Evolutionary conservation across 306 rosid genomes (phyloP).

Genomic region (Mimosa bimucronata): DNA sequence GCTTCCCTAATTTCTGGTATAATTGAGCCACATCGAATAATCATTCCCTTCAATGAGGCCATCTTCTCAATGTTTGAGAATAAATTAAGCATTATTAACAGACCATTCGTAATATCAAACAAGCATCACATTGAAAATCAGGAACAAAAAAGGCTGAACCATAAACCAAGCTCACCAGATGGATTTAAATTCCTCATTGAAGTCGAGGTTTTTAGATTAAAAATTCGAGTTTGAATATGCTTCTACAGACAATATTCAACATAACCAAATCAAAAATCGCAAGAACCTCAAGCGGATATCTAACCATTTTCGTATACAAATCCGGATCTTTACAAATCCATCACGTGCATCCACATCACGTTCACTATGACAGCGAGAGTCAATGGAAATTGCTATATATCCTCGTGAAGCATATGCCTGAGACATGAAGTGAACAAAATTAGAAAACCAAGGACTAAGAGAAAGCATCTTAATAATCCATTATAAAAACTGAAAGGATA

Average conservation of each 20-base stretch:
- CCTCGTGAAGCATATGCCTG: slow-evolving; percentile 98
- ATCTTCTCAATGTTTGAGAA: slow-evolving; percentile 86
- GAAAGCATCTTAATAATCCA: slow-evolving; percentile 14
- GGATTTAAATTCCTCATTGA: slow-evolving; percentile 95
- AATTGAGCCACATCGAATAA: slow-evolving; percentile 80
- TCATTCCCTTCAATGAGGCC: slow-evolving; percentile 92
- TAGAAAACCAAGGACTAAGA: neutral
- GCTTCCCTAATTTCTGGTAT: slow-evolving; percentile 97
- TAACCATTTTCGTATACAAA: slow-evolving; percentile 87
- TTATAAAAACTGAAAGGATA: neutral
- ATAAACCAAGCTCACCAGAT: slow-evolving; percentile 61
- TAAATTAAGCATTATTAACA: slow-evolving; percentile 21
- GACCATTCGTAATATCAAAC: slow-evolving; percentile 1
- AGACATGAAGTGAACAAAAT: slow-evolving; percentile 24
- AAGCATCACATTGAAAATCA: neutral
- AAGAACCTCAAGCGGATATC: slow-evolving; percentile 95
- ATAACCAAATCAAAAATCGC: slow-evolving; percentile 92
- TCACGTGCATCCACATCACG: slow-evolving; percentile 89
- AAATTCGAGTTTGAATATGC: slow-evolving; percentile 91
- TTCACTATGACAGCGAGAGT: slow-evolving; percentile 97
- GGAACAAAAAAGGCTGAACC: neutral
- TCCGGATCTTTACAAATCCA: slow-evolving; percentile 87
- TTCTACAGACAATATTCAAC: slow-evolving; percentile 90
- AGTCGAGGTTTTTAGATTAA: slow-evolving; percentile 73
- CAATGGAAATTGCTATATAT: slow-evolving; percentile 73